A percentile compares a stretch with the other conserved stretches of the same genome.
These are phyloP conservation scores for Aspergillus felis DNA, from an alignment of 2,329 filamentous ascomycete genomes.

Conservation along the genomic window DNA sequence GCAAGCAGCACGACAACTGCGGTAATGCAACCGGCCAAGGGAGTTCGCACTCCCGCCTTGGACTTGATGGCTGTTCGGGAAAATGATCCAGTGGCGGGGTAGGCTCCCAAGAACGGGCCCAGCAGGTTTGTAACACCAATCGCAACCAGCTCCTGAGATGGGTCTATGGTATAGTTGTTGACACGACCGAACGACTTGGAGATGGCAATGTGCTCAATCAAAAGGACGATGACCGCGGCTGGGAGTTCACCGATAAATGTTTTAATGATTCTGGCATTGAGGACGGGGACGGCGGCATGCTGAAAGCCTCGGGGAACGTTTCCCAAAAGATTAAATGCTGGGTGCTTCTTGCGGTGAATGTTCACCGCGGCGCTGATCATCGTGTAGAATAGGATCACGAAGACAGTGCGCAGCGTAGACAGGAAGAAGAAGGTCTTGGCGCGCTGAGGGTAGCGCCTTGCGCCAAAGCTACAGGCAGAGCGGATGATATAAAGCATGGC, in stretches of 20 bases:
- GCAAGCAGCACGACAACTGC: slow-evolving; percentile 80
- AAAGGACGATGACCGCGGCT: slow-evolving; percentile 82
- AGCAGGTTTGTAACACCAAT: slow-evolving; percentile 89
- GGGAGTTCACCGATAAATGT: slow-evolving; percentile 71
- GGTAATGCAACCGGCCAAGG: slow-evolving; percentile 85
- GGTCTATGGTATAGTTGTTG: slow-evolving; percentile 94
- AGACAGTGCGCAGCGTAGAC: slow-evolving; percentile 84
- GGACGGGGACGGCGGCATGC: slow-evolving; percentile 66
- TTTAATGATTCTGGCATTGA: slow-evolving; percentile 64
- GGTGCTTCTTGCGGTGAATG: slow-evolving; percentile 58
- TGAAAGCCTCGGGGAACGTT: slow-evolving; percentile 81
- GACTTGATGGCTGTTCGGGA: slow-evolving; percentile 95
- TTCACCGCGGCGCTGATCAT: slow-evolving; percentile 86
- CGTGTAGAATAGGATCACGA: slow-evolving; percentile 88
- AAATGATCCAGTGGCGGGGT: slow-evolving; percentile 92
- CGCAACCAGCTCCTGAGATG: slow-evolving; percentile 91
- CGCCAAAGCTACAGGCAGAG: slow-evolving; percentile 58
- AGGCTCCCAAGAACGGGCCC: slow-evolving; percentile 86
- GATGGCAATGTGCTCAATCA: slow-evolving; percentile 96
- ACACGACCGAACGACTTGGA: slow-evolving; percentile 94
- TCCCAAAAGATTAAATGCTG: slow-evolving; percentile 70
- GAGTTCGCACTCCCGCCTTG: slow-evolving; percentile 90
- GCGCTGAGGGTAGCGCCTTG: slow-evolving; percentile 64
- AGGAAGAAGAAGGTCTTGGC: slow-evolving; percentile 82
- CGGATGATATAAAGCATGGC: slow-evolving; percentile 74